phyloP scores from a whole-genome alignment of 78 protist species.

The Dictyostelium purpureum region DNA sequence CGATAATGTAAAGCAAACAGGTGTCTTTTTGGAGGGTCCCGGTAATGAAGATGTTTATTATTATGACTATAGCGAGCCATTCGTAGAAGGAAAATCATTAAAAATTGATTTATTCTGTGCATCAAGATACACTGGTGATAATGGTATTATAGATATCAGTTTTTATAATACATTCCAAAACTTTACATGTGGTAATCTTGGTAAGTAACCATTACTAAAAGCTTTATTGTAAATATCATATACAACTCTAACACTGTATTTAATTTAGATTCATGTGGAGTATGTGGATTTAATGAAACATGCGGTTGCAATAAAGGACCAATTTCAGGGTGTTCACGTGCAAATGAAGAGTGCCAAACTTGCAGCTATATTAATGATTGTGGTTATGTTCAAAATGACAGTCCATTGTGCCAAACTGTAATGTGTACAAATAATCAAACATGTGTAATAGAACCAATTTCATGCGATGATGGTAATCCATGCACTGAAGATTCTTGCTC shows the following conservation, averaged over 20 bases:
- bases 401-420: background rate
- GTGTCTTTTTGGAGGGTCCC: background rate
- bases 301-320: background rate
- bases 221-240: too few species aligned
- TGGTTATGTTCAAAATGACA: background rate
- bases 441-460: background rate
- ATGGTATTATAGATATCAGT: background rate
- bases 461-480: constrained; percentile 1
- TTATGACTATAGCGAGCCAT: background rate
- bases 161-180: background rate
- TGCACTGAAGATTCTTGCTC: constrained; percentile 9
- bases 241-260: too few species aligned
- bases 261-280: background rate
- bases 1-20: background rate
- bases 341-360: background rate
- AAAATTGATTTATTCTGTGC: background rate
- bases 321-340: background rate
- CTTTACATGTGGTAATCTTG: background rate
- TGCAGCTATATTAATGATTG: background rate
- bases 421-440: background rate
- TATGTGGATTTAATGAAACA: background rate
- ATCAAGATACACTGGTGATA: background rate
- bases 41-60: background rate
- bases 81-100: background rate
- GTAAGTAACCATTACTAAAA: too few species aligned